Conservation (phyloP, 306 rosid species). For the Prunus fruticosa region DNA sequence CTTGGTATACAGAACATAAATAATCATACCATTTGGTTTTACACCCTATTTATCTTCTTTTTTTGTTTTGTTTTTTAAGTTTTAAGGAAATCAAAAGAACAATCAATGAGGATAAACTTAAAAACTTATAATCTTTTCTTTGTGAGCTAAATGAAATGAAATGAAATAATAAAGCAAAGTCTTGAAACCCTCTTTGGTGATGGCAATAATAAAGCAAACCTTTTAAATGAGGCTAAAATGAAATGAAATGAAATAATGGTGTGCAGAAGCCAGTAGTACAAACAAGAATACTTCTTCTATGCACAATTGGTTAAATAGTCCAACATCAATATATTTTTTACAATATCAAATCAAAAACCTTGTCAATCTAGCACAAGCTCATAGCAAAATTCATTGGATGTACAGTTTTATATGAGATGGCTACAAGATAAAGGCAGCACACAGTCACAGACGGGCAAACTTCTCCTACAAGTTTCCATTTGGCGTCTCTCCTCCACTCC, state of each 20-base stretch:
- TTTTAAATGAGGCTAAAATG: not conserved
- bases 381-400: constrained; percentile 52
- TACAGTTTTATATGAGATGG: constrained; percentile 3
- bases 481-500: constrained; percentile 53
- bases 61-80: no score
- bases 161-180: no score
- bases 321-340: not conserved
- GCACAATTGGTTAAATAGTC: not conserved
- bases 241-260: not conserved
- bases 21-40: no score
- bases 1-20: no score
- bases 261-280: not conserved
- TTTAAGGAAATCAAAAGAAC: no score
- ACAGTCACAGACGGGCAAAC: not conserved
- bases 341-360: not conserved
- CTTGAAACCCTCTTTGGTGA: no score
- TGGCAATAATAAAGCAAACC: no score
- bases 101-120: no score
- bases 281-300: not conserved
- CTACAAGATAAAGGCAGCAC: not conserved
- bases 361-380: constrained; percentile 16
- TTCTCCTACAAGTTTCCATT: constrained; percentile 62
- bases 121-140: no score
- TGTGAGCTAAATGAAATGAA: no score
- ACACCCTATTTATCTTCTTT: no score